Conservation (phyloP, 2,329 filamentous ascomycete genomes). For the Arachnopeziza araneosa region DNA sequence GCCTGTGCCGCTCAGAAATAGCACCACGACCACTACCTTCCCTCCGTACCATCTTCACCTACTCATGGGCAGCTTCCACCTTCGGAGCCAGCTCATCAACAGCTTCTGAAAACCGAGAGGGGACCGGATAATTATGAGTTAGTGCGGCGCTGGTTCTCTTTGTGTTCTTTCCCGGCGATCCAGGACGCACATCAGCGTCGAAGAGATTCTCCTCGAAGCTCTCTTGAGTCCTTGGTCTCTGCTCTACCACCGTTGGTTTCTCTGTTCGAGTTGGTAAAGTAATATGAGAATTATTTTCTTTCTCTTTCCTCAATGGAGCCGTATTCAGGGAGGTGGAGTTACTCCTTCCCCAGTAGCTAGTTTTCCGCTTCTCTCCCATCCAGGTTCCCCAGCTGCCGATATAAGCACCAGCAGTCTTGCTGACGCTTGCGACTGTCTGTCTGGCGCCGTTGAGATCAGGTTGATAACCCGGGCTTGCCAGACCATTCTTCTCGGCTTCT, state of each 20-base stretch:
- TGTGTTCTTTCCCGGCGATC: not conserved
- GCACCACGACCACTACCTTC: not conserved
- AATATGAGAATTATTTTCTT: constrained; percentile 14
- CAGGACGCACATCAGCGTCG: constrained; percentile 23
- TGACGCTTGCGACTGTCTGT: constrained; percentile 43
- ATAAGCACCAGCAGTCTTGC: constrained; percentile 55
- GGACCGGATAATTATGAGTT: not conserved
- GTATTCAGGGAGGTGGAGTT: not conserved
- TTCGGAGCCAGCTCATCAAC: not conserved
- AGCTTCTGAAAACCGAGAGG: not conserved
- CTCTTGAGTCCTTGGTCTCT: constrained; percentile 22
- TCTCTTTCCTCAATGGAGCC: constrained; percentile 12
- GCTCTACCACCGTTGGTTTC: constrained; percentile 7
- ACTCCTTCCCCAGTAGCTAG: constrained; percentile 24
- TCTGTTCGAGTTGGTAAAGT: not conserved
- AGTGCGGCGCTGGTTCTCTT: not conserved
- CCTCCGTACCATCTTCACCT: not conserved
- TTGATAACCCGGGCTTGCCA: constrained; percentile 15
- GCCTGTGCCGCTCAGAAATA: not conserved
- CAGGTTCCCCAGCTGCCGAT: constrained; percentile 64
- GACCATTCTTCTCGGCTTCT: constrained; percentile 21
- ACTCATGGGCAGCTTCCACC: not conserved
- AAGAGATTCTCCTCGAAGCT: constrained; percentile 30
- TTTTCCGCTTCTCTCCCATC: constrained; percentile 70
- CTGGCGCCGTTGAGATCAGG: constrained; percentile 40